Conservation (phyloP, 108 stramenopile genomes). For the Cylindrotheca closterium region DNA sequence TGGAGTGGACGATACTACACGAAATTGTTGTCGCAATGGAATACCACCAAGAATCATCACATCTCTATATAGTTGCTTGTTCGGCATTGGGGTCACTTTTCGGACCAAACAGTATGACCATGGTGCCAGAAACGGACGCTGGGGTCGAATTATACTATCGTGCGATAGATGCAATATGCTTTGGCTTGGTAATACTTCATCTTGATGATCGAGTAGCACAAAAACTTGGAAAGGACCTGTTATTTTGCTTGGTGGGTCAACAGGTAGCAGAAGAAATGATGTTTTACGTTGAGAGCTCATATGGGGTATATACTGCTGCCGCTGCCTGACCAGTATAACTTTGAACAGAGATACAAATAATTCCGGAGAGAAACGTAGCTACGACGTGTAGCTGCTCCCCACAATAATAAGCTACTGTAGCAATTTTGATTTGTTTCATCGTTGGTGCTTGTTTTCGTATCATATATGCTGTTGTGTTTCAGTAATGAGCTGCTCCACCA, state of each 20-base stretch:
- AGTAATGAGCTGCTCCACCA: too few relatives aligned
- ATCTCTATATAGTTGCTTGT: conserved; percentile 13
- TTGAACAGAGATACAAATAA: too few relatives aligned
- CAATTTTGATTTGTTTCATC: too few relatives aligned
- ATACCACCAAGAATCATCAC: conserved; percentile 8
- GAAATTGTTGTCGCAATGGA: conserved; percentile 8
- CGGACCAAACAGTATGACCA: not conserved
- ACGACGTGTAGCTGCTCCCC: too few relatives aligned
- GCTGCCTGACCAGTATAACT: not conserved
- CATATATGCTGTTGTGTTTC: too few relatives aligned
- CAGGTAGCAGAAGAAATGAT: conserved; percentile 12
- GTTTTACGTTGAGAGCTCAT: conserved; percentile 2
- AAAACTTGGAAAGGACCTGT: conserved; percentile 5
- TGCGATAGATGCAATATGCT: not conserved
- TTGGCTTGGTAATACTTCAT: conserved; percentile 3
- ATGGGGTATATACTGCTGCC: not conserved
- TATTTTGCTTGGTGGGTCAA: conserved; percentile 5
- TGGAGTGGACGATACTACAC: conserved; percentile 4
- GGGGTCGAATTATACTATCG: conserved; percentile 9
- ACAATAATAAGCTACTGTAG: too few relatives aligned
- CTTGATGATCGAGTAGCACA: conserved; percentile 14
- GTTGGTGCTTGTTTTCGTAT: too few relatives aligned
- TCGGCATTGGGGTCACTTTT: conserved; percentile 10
- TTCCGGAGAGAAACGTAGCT: too few relatives aligned
- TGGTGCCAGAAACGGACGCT: not conserved